Base-by-base conservation (phyloP, 257 asterid genomes). In the Nicotiana benthamiana region DNA sequence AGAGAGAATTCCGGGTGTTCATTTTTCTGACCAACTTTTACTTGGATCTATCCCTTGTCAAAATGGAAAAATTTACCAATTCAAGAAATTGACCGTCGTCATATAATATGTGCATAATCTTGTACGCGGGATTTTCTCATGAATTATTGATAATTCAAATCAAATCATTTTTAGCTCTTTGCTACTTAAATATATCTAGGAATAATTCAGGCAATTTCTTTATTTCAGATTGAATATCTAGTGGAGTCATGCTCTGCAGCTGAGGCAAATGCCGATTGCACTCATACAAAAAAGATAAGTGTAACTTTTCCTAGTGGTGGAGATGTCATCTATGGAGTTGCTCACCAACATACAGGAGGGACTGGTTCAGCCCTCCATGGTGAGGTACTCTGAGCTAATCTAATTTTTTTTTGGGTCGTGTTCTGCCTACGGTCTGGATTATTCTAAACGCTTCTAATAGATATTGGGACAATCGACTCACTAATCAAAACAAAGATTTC, bases 311-410 rank as follows among this genome's bases (percentile, higher is more conserved):
- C 93, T 6, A 75, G 60, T 15, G 90, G 93, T 4, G 98, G 98
- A 51, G 85, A 93, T 81, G 80, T 93, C 54, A 82, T 93, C 57
- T 92, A 92, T 51, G 96, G 93, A 34, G 94, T 87, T 56, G 94
- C 92, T 48, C 98, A 93, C 87, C 96, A 90, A 72, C 96, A 93
- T 81, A 77, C 90, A 0, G 96, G 93, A 32, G 97, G 92, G 36
- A 76, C 51, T 34, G 96, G 90, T 34, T 82, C 87, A 46, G 26
- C 93, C 54, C 90, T 92, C 2, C 85, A 88, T 53, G 97, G 96
- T 72, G 91, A 91, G 96, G 98, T 93, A 86, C 68, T 68, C 67
- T 26, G 2, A 52, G n/a, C 80, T 46, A 13, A n/a, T 28, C 13
- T 18, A 54, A 15, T 75, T 43, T 36, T 56, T 57, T 72, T 72